phyloP scores from a whole-genome alignment of 2,329 filamentous ascomycete species.

The Nannizziopsis barbatae region DNA sequence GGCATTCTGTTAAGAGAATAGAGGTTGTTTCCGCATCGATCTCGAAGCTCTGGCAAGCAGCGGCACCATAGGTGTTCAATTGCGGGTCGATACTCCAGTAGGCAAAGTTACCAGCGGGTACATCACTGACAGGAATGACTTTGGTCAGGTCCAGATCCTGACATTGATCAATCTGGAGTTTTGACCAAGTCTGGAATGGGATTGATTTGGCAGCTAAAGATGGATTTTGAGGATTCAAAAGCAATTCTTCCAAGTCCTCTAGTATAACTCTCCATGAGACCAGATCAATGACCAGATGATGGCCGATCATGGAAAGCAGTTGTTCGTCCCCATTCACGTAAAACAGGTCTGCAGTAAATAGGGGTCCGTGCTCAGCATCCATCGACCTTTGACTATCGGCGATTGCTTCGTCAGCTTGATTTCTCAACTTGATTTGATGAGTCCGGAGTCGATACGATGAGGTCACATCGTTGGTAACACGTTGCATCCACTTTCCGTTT shows the following conservation, averaged over 20 bases:
- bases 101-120: conserved; percentile 24
- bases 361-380: conserved; percentile 22
- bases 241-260: conserved; percentile 15
- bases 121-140: conserved; percentile 21
- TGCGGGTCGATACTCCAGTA: conserved; percentile 30
- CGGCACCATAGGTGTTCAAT: conserved; percentile 27
- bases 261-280: conserved; percentile 17
- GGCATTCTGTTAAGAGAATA: conserved; percentile 25
- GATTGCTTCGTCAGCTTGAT: conserved; percentile 22
- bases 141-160: conserved; percentile 10
- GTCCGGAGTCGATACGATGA: conserved; percentile 25
- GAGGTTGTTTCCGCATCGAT: conserved; percentile 26
- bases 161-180: conserved; percentile 24
- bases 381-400: conserved; percentile 25
- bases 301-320: conserved; percentile 24
- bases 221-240: conserved; percentile 24
- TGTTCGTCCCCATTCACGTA: conserved; percentile 20
- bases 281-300: conserved; percentile 25
- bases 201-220: conserved; percentile 25
- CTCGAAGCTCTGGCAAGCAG: conserved; percentile 27
- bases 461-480: conserved; percentile 20
- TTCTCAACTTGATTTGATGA: conserved; percentile 19
- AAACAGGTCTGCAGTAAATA: conserved; percentile 25
- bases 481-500: conserved; percentile 20
- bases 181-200: conserved; percentile 32